Evolutionary conservation across 169 alveolate genomes (phyloP).

Genomic region (Babesia caballi): DNA sequence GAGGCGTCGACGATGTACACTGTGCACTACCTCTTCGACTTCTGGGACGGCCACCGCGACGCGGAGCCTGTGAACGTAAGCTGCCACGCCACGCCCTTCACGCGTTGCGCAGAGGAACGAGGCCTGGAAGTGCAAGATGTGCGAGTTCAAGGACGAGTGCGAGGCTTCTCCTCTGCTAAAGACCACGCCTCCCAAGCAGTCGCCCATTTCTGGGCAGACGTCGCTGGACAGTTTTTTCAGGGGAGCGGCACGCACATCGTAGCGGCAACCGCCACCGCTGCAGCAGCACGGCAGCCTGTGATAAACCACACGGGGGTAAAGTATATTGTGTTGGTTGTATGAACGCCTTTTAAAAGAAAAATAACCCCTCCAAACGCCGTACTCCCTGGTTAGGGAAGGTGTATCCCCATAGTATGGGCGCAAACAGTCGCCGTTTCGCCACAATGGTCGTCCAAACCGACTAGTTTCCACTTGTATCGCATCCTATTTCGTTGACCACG

Average conservation of each 20-base stretch:
- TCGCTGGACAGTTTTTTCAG: neutral
- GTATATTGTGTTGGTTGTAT: too few species aligned
- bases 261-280: too few species aligned
- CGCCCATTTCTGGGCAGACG: neutral
- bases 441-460: too few species aligned
- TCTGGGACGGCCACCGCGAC: conserved; percentile 78
- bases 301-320: too few species aligned
- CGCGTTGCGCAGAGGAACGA: conserved; percentile 50
- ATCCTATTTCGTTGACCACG: too few species aligned
- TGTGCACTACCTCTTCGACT: conserved; percentile 63
- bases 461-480: too few species aligned
- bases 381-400: too few species aligned
- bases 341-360: too few species aligned
- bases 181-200: neutral
- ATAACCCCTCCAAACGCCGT: too few species aligned
- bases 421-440: too few species aligned
- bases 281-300: too few species aligned
- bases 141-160: conserved; percentile 76
- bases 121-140: conserved; percentile 79
- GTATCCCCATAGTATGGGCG: too few species aligned
- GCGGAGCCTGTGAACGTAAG: conserved; percentile 70
- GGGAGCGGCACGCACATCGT: neutral
- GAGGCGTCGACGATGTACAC: conserved; percentile 67
- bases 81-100: neutral
- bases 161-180: conserved; percentile 61